Base-by-base conservation (phyloP, 306 rosid genomes). In the Adenanthera pavonina region DNA sequence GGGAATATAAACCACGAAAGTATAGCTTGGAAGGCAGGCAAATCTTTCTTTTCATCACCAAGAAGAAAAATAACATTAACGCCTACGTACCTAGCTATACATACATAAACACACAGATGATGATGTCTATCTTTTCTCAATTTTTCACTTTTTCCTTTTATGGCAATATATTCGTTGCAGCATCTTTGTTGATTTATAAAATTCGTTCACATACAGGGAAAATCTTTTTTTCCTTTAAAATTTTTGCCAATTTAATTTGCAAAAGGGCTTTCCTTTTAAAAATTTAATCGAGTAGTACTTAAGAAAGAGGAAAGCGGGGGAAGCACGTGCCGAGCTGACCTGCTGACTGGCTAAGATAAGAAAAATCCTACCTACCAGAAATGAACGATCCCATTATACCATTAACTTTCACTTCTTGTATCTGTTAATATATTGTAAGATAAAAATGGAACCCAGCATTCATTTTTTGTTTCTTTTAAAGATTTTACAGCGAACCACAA, bases 281-380 rank as follows among this genome's bases (percentile, higher is more conserved):
- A 2, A 19, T 54, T 79, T 17, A 16, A 48, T 76, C 64, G n/a
- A 25, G 30, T 25, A 77, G 13, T 72, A 72, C 61, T 82, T 75
- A 69, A 36, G 70, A 78, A 85, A 66, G 74, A 40, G 34, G 51
- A 16, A 43, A 43, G 61, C 62, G 36, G 61, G 48, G 60, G 80
- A 70, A 54, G 78, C 87, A 83, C 87, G 87, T 86, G 89, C 53
- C 33, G 51, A 67, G 74, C 43, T 86, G 70, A 82, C 57, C 72
- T 80, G 84, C 68, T 25, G 68, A 80, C 48, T 80, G 77, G 56
- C 59, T 67, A 80, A 77, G 61, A 61, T 56, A 77, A 57, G 80
- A 47, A 84, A 74, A 81, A 77, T 77, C 62, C 43, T 73, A 41
- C 40, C 53, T 49, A 66, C 16, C 47, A 48, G 14, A 62, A 25